phyloP scores from a whole-genome alignment of 108 stramenopile genomes.

The Nitzschia sp. region DNA sequence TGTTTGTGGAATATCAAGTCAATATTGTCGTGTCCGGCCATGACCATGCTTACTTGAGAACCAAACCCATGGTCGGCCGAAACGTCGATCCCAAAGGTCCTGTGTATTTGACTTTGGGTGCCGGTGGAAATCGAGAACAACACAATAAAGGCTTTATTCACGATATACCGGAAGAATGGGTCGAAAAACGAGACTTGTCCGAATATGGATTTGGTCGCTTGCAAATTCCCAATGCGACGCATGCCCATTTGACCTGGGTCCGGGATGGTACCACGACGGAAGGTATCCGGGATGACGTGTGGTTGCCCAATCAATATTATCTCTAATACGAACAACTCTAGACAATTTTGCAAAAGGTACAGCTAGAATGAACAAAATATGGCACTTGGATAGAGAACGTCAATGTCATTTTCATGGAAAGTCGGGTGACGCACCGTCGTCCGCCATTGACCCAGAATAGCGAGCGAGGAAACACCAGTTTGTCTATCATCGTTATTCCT shows the following conservation, averaged over 20 bases:
- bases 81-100: slow-evolving; percentile 43
- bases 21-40: slow-evolving; percentile 91
- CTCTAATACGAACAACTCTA: neutral
- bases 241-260: slow-evolving; percentile 74
- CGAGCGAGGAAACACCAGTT: no score
- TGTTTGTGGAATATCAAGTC: slow-evolving; percentile 74
- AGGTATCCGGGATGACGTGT: slow-evolving; percentile 1
- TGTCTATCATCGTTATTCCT: no score
- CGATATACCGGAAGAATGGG: slow-evolving; percentile 73
- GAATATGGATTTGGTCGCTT: slow-evolving; percentile 88
- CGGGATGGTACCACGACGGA: slow-evolving; percentile 36
- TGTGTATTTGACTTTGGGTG: slow-evolving; percentile 91
- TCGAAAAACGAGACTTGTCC: slow-evolving; percentile 74
- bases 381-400: no score
- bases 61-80: slow-evolving; percentile 49
- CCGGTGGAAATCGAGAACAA: slow-evolving; percentile 88
- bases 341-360: no score
- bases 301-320: slow-evolving; percentile 1
- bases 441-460: no score
- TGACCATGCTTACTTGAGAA: slow-evolving; percentile 91
- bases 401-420: no score
- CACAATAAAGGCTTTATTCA: slow-evolving; percentile 56
- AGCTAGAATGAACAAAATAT: no score
- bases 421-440: no score
- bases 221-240: slow-evolving; percentile 66